A percentile compares a stretch with the other conserved stretches of the same genome.
These are phyloP conservation scores for Citrus inodora DNA, from an alignment of 345 rosid genomes.

Conservation along the genomic window DNA sequence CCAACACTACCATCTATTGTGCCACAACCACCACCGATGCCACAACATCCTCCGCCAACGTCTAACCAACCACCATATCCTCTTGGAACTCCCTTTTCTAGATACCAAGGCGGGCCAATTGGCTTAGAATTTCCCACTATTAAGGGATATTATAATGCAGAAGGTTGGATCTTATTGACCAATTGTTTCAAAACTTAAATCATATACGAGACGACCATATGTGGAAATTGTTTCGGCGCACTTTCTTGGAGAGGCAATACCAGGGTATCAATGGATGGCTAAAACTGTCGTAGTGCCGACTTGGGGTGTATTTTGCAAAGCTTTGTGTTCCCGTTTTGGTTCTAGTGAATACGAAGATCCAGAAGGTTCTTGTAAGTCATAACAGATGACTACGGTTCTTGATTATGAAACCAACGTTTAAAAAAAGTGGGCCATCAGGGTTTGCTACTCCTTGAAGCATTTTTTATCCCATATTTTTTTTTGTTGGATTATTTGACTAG, in stretches of 20 bases:
- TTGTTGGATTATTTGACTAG: background rate
- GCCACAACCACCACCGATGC: no score
- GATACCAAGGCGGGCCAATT: no score
- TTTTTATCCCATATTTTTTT: background rate
- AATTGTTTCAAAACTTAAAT: no score
- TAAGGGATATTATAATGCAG: no score
- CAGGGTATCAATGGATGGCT: background rate
- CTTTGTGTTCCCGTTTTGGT: background rate
- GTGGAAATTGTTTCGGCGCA: no score
- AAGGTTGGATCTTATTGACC: no score
- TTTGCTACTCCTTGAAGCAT: background rate
- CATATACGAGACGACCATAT: no score
- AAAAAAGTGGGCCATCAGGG: background rate
- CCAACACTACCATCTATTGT: no score
- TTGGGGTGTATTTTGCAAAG: background rate
- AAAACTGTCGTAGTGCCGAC: background rate
- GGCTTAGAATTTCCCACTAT: no score
- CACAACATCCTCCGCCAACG: no score
- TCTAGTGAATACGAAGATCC: background rate
- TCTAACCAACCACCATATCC: no score
- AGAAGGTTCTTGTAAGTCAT: background rate
- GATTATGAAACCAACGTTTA: background rate
- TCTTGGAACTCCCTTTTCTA: no score
- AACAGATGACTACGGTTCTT: background rate
- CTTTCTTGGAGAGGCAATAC: background rate